Conservation (phyloP, 1,284 basidiomycete species). For the Coniferiporia weirii region DNA sequence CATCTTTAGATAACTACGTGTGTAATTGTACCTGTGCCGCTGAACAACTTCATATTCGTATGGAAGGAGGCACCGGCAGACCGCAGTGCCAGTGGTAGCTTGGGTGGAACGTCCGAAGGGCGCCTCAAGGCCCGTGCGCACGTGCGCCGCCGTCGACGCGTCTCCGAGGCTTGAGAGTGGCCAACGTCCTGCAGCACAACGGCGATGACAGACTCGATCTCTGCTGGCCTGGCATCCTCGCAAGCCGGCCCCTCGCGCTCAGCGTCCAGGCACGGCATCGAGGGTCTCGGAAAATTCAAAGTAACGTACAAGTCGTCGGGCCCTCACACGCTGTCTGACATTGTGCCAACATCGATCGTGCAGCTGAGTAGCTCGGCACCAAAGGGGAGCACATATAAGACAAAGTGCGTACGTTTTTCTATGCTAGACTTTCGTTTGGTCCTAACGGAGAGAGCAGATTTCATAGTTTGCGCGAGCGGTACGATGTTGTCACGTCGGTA, state of each 20-base stretch:
- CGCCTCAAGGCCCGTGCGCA: neutral
- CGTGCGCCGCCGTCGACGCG: neutral
- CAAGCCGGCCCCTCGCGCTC: slow-evolving; percentile 3
- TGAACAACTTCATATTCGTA: slow-evolving; percentile 12
- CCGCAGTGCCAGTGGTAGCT: too few species aligned
- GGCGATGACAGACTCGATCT: slow-evolving; percentile 1
- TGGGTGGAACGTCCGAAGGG: too few species aligned
- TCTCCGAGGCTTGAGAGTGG: neutral
- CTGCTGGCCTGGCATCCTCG: neutral
- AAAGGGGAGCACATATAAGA: slow-evolving; percentile 8
- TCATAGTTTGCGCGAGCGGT: slow-evolving; percentile 6
- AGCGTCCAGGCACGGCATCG: slow-evolving; percentile 4
- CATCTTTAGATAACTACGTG: neutral
- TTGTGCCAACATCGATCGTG: neutral
- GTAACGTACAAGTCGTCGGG: neutral
- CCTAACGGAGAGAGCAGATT: slow-evolving; percentile 3
- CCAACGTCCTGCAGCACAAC: neutral
- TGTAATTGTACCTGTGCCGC: slow-evolving; percentile 5
- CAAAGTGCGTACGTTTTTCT: neutral
- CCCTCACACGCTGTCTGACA: neutral
- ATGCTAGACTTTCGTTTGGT: neutral
- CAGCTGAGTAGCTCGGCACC: slow-evolving; percentile 1
- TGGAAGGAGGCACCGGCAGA: neutral
- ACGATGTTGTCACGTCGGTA: slow-evolving; percentile 14
- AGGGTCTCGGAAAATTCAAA: slow-evolving; percentile 15